A percentile compares a stretch with the other conserved stretches of the same genome.
Evolutionary conservation across 306 rosid species (phyloP).

Genomic region (Pyrus communis): DNA sequence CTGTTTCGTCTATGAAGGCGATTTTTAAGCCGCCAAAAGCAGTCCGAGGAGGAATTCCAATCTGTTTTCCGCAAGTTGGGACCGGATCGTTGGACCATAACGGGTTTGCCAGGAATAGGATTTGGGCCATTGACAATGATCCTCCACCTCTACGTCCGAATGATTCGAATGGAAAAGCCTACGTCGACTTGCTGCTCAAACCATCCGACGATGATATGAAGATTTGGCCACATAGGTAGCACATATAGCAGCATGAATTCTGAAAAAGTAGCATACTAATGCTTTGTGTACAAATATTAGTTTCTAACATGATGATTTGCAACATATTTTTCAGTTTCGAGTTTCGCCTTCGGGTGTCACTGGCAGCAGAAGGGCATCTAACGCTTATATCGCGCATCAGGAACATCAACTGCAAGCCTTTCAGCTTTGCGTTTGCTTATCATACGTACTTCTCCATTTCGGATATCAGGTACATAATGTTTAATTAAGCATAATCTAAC

Average conservation of each 20-base stretch:
- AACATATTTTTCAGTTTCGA: conserved; percentile 53
- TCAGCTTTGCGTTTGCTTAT: conserved; percentile 72
- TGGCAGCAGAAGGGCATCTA: conserved; percentile 62
- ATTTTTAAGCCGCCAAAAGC: conserved; percentile 66
- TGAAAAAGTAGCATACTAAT: neutral
- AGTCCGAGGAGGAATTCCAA: conserved; percentile 88
- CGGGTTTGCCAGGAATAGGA: conserved; percentile 82
- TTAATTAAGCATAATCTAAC: neutral
- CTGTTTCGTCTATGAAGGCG: conserved; percentile 38
- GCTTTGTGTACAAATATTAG: neutral
- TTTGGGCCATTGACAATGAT: conserved; percentile 56
- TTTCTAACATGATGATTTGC: neutral
- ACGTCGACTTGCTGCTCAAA: conserved; percentile 64
- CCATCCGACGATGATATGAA: conserved; percentile 68
- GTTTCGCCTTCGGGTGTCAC: conserved; percentile 67
- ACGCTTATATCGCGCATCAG: conserved; percentile 64
- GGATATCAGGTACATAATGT: conserved; percentile 55
- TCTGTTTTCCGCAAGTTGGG: conserved; percentile 94
- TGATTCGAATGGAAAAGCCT: conserved; percentile 48
- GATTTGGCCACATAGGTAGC: conserved; percentile 77
- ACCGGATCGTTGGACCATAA: conserved; percentile 68
- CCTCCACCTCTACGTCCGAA: conserved; percentile 51
- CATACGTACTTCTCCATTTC: conserved; percentile 80
- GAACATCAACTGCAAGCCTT: conserved; percentile 70
- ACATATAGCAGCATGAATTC: conserved; percentile 15